These are phyloP conservation scores for Arabidopsis hybrid DNA, from an alignment of 441 rosid species.

Conservation along the genomic window DNA sequence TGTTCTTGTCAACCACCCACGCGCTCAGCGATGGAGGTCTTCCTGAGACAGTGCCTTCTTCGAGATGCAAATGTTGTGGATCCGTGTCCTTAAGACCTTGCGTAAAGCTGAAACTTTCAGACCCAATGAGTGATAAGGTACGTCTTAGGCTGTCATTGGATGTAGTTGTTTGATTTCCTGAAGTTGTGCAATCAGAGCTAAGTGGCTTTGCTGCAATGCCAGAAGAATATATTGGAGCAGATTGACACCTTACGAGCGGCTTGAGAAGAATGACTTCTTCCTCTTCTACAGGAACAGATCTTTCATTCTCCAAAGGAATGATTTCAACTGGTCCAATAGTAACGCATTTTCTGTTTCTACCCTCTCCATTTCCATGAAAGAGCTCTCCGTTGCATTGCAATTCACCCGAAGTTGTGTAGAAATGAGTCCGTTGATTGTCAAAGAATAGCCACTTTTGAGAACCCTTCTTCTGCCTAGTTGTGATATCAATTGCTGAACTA, in stretches of 20 bases:
- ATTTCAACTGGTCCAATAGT: constrained; percentile 27
- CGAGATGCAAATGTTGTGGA: constrained; percentile 43
- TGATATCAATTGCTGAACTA: constrained; percentile 64
- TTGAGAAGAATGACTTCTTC: constrained; percentile 96
- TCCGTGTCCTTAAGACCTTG: constrained; percentile 54
- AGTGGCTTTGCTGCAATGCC: constrained; percentile 39
- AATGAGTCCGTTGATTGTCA: constrained; percentile 48
- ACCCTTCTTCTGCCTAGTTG: constrained; percentile 52
- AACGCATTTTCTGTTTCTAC: constrained; percentile 24
- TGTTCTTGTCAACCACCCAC: constrained; percentile 73
- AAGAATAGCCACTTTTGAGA: constrained; percentile 62
- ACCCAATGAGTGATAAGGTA: constrained; percentile 62
- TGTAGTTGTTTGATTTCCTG: constrained; percentile 46
- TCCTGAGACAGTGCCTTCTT: constrained; percentile 54
- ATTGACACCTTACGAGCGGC: constrained; percentile 85
- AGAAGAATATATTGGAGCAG: constrained; percentile 70
- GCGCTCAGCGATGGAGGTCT: constrained; percentile 91
- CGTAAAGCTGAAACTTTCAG: constrained; percentile 55
- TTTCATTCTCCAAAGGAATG: constrained; percentile 39
- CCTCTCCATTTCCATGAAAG: constrained; percentile 39
- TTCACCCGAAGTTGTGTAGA: constrained; percentile 41
- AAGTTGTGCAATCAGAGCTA: constrained; percentile 40
- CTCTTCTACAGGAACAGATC: constrained; percentile 64
- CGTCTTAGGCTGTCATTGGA: constrained; percentile 83
- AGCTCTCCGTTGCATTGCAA: constrained; percentile 39